Evolutionary conservation across 768 basidiomycete genomes (phyloP), one percentile per base, ranked within the genome.

Genomic region (Trametes cubensis): DNA sequence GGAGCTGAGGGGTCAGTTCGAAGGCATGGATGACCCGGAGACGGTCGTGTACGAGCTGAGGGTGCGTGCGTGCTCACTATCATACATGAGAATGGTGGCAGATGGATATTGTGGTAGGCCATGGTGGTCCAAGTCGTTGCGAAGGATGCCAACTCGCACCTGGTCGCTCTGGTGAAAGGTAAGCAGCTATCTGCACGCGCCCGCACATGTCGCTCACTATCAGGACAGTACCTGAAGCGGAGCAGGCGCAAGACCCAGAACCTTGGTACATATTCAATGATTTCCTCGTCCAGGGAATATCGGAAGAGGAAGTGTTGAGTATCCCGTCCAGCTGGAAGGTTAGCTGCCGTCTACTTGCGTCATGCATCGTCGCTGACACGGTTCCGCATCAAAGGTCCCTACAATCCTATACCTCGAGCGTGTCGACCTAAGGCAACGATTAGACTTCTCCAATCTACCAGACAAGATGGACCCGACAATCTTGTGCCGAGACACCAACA

Each of bases 181-280:
- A 66, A 62, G 80, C 70, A 8, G 8, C 40, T 48, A 40, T 58
- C 21, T 1, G 20, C n/a, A 41, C 2, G 14, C n/a, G 6, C 38
- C 13, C 3, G 21, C 3, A 6, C 11, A 10, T 11, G 13, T 28
- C 3, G 28, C 53, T 50, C 8, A 46, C 56, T 5, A 5, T 11
- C 54, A 44, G 23, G 28, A 4, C 64, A 94, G 92, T 95, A 41
- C 91, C 91, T 0, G 86, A 88, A 59, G 83, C 83, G 0, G 86
- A 88, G 69, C 73, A 70, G 8, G 45, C 44, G 18, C 44, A 61
- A 25, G 70, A 77, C 13, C 59, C 70, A 1, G 74, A 78, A 55
- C 84, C 86, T 1, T 99, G 97, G 97, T 89, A 89, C 69, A 74
- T 98, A 57, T 98, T 98, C 85, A 99, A 99, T 70, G 97, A 99